Percentiles rank a stretch among this genome's conserved stretches.
Evolutionary conservation across 2,329 filamentous ascomycete genomes (phyloP).

Genomic region (Colletotrichum spinosum): DNA sequence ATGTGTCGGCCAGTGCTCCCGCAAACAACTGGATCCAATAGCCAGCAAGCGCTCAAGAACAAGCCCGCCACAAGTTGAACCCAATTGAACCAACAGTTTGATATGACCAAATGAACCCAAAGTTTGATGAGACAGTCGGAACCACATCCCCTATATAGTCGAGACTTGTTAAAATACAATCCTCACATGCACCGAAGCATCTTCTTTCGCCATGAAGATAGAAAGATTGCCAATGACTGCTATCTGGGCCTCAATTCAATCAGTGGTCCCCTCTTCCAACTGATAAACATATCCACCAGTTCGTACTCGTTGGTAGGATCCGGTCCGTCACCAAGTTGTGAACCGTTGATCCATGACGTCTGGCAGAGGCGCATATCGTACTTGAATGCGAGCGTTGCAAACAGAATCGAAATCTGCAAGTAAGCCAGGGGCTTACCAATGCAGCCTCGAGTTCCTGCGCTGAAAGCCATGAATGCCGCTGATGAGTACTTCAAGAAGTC

Average conservation of each 20-base stretch:
- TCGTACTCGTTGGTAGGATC: constrained; percentile 22
- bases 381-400: constrained; percentile 12
- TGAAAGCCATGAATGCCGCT: constrained; percentile 24
- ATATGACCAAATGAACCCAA: too few species aligned
- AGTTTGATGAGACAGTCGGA: too few species aligned
- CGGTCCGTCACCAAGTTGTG: not conserved
- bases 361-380: constrained; percentile 22
- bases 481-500: constrained; percentile 9
- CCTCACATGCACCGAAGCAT: too few species aligned
- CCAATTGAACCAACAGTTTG: too few species aligned
- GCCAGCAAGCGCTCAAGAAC: not conserved
- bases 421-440: constrained; percentile 23
- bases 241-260: constrained; percentile 11
- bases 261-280: constrained; percentile 17
- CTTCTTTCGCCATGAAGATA: too few species aligned
- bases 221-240: not conserved
- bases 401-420: constrained; percentile 20
- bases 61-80: not conserved
- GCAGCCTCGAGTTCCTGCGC: constrained; percentile 21
- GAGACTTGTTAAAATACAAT: too few species aligned
- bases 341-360: constrained; percentile 12
- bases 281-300: constrained; percentile 25
- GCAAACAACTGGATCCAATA: too few species aligned
- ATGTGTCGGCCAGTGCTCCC: too few species aligned
- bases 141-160: too few species aligned